These are phyloP conservation scores for Penicillium argentinense DNA, from an alignment of 495 filamentous ascomycete species.

Conservation along the genomic window DNA sequence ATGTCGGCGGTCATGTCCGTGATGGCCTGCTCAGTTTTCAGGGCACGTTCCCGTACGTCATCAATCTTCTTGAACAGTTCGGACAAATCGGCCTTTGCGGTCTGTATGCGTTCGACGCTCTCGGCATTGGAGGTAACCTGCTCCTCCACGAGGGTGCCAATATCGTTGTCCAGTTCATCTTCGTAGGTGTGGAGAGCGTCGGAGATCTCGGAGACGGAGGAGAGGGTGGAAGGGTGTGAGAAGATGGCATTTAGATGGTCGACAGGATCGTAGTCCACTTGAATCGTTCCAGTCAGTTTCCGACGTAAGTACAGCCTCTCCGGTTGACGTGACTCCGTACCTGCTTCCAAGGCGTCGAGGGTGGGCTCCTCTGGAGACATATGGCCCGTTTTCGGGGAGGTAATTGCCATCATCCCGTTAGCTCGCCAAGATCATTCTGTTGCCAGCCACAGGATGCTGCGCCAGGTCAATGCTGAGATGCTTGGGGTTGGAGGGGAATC, in stretches of 20 bases:
- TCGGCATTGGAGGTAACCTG: constrained; percentile 86
- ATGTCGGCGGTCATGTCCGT: constrained; percentile 99
- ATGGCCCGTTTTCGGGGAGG: constrained; percentile 34
- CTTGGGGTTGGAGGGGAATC: constrained; percentile 2
- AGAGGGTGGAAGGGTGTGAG: constrained; percentile 84
- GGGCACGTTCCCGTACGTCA: constrained; percentile 82
- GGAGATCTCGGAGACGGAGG: constrained; percentile 70
- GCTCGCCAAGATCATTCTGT: constrained; percentile 35
- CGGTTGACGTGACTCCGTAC: constrained; percentile 20
- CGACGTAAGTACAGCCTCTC: not conserved
- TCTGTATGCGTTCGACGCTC: constrained; percentile 84
- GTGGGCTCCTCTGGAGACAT: constrained; percentile 38
- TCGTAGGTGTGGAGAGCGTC: constrained; percentile 72
- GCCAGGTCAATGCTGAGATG: constrained; percentile 16
- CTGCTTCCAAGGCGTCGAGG: constrained; percentile 46
- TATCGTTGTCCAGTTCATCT: constrained; percentile 80
- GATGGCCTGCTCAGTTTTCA: constrained; percentile 91
- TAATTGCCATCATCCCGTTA: constrained; percentile 45
- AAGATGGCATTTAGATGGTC: constrained; percentile 93
- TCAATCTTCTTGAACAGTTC: constrained; percentile 95
- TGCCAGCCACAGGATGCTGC: constrained; percentile 15
- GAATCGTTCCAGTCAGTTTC: constrained; percentile 19
- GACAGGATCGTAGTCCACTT: constrained; percentile 92
- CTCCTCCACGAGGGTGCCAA: constrained; percentile 69
- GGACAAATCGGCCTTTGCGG: constrained; percentile 83